phyloP scores from a whole-genome alignment of 495 filamentous ascomycete species.

The Cercophora scortea region DNA sequence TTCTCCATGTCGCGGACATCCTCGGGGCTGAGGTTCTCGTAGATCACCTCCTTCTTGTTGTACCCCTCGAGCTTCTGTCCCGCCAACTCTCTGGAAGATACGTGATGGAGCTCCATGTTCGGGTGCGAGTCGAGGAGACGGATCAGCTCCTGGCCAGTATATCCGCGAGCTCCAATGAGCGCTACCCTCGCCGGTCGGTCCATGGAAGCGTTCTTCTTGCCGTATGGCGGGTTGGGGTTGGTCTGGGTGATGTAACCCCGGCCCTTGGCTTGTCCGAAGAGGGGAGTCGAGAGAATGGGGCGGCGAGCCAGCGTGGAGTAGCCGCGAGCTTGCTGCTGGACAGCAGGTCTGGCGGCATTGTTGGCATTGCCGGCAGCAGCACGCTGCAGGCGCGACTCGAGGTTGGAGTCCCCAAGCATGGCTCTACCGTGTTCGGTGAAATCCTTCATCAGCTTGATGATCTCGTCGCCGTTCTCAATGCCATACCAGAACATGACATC shows the following conservation, averaged over 20 bases:
- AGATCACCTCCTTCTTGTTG: slow-evolving; percentile 84
- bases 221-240: slow-evolving; percentile 97
- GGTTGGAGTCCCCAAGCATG: slow-evolving; percentile 87
- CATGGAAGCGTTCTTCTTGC: slow-evolving; percentile 84
- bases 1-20: slow-evolving; percentile 88
- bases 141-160: slow-evolving; percentile 91
- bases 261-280: slow-evolving; percentile 23
- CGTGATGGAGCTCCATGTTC: slow-evolving; percentile 88
- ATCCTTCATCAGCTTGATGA: slow-evolving; percentile 79
- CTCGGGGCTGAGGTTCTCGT: slow-evolving; percentile 84
- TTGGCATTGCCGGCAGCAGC: slow-evolving; percentile 58
- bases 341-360: slow-evolving; percentile 15
- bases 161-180: slow-evolving; percentile 91
- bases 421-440: slow-evolving; percentile 76
- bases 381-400: slow-evolving; percentile 74
- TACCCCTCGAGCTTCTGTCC: slow-evolving; percentile 90
- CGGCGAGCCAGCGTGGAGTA: slow-evolving; percentile 53
- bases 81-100: slow-evolving; percentile 88
- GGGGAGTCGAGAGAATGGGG: slow-evolving; percentile 13
- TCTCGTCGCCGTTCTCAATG: slow-evolving; percentile 74
- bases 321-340: slow-evolving; percentile 52
- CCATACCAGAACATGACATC: slow-evolving; percentile 98
- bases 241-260: slow-evolving; percentile 62
- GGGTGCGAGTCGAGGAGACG: slow-evolving; percentile 83
- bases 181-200: slow-evolving; percentile 73